A percentile compares a stretch with the other conserved stretches of the same genome.
Evolutionary conservation across 108 stramenopile species (phyloP).

Genomic region (Skeletonema tropicum): DNA sequence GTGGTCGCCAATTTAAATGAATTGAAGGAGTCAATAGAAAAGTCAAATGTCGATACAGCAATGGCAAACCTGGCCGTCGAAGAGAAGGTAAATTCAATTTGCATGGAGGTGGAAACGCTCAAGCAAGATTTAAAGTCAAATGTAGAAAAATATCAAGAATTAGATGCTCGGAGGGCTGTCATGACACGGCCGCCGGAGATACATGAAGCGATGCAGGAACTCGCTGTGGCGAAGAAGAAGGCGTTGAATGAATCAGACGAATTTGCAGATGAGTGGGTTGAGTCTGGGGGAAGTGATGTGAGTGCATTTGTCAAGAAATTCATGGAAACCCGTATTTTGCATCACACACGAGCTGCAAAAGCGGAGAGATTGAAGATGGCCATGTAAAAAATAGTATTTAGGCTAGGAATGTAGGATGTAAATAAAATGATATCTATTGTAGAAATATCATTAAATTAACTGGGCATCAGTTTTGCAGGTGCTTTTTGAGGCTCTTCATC

Average conservation of each 20-base stretch:
- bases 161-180: slow-evolving; percentile 57
- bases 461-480: not conserved
- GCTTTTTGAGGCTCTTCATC: not conserved
- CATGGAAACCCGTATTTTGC: slow-evolving; percentile 56
- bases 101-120: slow-evolving; percentile 41
- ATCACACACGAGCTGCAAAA: slow-evolving; percentile 79
- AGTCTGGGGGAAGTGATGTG: slow-evolving; percentile 45
- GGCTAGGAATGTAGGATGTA: not conserved
- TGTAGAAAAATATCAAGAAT: slow-evolving; percentile 49
- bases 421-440: slow-evolving; percentile 2
- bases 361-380: slow-evolving; percentile 27
- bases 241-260: slow-evolving; percentile 69
- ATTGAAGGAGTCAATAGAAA: slow-evolving; percentile 38
- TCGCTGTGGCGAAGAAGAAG: slow-evolving; percentile 64
- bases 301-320: slow-evolving; percentile 67
- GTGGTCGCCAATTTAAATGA: slow-evolving; percentile 45
- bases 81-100: slow-evolving; percentile 41
- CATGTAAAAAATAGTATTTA: not conserved
- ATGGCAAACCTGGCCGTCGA: slow-evolving; percentile 52
- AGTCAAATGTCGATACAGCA: slow-evolving; percentile 61
- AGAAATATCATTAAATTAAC: not conserved
- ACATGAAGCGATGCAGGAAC: slow-evolving; percentile 35
- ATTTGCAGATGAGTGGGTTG: slow-evolving; percentile 76
- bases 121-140: slow-evolving; percentile 47
- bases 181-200: slow-evolving; percentile 59